phyloP scores from a whole-genome alignment of 495 filamentous ascomycete species.

The Parathielavia hyrcaniae region DNA sequence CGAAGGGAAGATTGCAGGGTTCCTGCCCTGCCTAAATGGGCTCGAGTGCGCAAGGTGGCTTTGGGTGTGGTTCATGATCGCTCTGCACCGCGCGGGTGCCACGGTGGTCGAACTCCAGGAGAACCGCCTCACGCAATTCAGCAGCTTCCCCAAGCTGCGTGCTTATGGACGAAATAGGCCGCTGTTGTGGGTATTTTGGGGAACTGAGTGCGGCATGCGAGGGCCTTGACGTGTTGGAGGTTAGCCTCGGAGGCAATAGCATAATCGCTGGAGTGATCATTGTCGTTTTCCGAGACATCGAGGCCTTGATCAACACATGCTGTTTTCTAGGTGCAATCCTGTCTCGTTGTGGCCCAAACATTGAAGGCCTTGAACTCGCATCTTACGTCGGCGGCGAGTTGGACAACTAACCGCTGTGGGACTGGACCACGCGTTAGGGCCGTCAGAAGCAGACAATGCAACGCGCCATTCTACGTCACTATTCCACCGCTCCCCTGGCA shows the following conservation, averaged over 20 bases:
- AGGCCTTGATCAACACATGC: neutral
- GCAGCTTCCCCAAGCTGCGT: neutral
- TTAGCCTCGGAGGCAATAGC: neutral
- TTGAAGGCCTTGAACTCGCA: neutral
- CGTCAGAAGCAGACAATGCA: too few relatives aligned
- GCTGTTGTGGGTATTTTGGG: neutral
- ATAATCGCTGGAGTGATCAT: neutral
- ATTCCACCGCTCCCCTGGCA: too few relatives aligned
- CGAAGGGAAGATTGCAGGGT: too few relatives aligned
- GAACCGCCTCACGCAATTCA: neutral
- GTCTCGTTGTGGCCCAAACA: neutral
- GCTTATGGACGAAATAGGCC: neutral
- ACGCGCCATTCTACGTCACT: too few relatives aligned
- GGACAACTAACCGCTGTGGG: neutral
- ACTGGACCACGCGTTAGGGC: too few relatives aligned
- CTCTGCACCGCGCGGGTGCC: neutral
- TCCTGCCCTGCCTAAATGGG: too few relatives aligned
- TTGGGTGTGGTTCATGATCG: constrained; percentile 1
- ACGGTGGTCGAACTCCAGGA: neutral
- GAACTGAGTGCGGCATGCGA: neutral
- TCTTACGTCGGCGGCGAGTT: neutral
- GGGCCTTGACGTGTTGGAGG: neutral
- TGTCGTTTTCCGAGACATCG: neutral
- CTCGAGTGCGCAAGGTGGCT: neutral
- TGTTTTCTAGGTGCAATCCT: neutral